These are phyloP conservation scores for Cyberlindnera japonica DNA, from an alignment of 805 yeast species.

Conservation along the genomic window DNA sequence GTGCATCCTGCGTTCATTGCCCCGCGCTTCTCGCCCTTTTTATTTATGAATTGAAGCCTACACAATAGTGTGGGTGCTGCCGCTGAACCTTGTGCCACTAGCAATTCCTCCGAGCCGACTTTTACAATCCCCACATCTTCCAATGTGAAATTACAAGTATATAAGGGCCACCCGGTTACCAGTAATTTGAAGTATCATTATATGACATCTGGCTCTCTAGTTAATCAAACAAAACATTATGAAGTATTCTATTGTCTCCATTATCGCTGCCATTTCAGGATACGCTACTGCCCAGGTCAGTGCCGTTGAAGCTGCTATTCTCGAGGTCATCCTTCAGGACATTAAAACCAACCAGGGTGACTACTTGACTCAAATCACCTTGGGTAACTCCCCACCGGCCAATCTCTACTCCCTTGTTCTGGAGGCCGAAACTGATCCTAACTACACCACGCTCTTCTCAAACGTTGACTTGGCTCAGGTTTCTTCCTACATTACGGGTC, in stretches of 20 bases:
- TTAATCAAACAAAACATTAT: not conserved
- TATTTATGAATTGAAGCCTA: too few relatives aligned
- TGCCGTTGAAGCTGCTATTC: slow-evolving; percentile 8
- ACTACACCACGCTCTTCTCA: slow-evolving; percentile 30
- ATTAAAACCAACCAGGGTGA: slow-evolving; percentile 16
- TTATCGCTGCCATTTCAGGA: slow-evolving; percentile 5
- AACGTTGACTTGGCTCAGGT: slow-evolving; percentile 26
- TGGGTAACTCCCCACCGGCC: slow-evolving; percentile 28
- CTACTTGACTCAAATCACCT: slow-evolving; percentile 18
- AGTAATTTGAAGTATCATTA: too few relatives aligned
- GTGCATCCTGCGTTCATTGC: too few relatives aligned
- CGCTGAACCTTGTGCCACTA: too few relatives aligned
- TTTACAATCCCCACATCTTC: too few relatives aligned
- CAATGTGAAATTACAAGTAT: too few relatives aligned
- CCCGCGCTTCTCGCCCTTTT: too few relatives aligned
- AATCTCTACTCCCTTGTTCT: slow-evolving; percentile 28
- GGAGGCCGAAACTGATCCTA: slow-evolving; percentile 29
- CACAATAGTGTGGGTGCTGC: too few relatives aligned
- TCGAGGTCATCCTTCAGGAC: slow-evolving; percentile 15
- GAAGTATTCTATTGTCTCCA: not conserved
- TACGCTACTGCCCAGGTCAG: slow-evolving; percentile 2
- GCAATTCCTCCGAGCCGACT: too few relatives aligned
- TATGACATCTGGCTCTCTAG: too few relatives aligned
- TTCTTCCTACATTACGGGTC: slow-evolving; percentile 27
- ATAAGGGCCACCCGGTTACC: too few relatives aligned